Evolutionary conservation across 2,329 filamentous ascomycete genomes (phyloP).

Genomic region (Fulvia fulva): DNA sequence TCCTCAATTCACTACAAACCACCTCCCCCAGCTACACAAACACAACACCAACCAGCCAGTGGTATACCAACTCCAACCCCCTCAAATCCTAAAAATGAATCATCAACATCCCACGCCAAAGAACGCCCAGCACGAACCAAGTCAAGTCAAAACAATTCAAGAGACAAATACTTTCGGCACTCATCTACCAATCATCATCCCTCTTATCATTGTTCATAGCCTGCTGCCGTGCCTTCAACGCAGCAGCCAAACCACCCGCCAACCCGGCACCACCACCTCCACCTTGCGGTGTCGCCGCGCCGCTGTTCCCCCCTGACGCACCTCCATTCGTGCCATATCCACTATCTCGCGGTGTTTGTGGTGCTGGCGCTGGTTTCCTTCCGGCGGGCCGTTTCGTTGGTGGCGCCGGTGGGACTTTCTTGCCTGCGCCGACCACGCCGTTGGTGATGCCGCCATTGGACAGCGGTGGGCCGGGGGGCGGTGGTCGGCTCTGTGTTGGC

Average conservation of each 20-base stretch:
- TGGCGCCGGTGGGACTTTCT: slow-evolving; percentile 71
- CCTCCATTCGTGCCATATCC: slow-evolving; percentile 40
- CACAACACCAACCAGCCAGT: no score
- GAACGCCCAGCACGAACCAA: not conserved
- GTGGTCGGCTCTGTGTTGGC: slow-evolving; percentile 49
- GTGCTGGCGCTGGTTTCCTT: slow-evolving; percentile 67
- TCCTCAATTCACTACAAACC: not conserved
- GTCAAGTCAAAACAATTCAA: not conserved
- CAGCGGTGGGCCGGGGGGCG: slow-evolving; percentile 53
- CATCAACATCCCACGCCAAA: not conserved
- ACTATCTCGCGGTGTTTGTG: slow-evolving; percentile 65
- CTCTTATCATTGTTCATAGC: slow-evolving; percentile 45
- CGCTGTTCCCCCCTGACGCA: slow-evolving; percentile 30
- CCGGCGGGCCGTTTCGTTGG: slow-evolving; percentile 74
- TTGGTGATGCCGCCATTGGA: slow-evolving; percentile 27
- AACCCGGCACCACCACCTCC: slow-evolving; percentile 40
- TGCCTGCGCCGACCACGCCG: slow-evolving; percentile 41
- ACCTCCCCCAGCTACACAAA: not conserved
- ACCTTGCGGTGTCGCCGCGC: slow-evolving; percentile 33
- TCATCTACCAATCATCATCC: slow-evolving; percentile 37
- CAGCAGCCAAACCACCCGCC: slow-evolving; percentile 49
- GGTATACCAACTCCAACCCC: not conserved
- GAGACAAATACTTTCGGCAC: no score
- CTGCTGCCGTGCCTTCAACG: slow-evolving; percentile 46
- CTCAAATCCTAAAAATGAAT: not conserved